Evolutionary conservation across 257 asterid genomes (phyloP), one percentile per base, ranked within the genome.

Genomic region (Knoxia roxburghii): DNA sequence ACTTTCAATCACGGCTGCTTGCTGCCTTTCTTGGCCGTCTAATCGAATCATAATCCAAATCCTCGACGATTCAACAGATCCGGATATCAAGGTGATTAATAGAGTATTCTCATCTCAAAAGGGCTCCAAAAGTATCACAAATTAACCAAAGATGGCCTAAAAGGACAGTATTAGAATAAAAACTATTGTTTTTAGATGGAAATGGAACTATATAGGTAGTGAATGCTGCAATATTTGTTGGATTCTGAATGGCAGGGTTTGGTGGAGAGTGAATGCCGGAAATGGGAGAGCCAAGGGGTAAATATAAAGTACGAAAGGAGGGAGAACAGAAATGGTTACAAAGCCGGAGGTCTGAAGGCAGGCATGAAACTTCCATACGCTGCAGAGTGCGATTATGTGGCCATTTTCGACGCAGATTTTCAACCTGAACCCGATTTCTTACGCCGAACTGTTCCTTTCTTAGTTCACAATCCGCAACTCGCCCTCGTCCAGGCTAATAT

Each of bases 21-120:
- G 98, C 73, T 90, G 91, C 32, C 88, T 90, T n/a, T 86, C 97
- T 3, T 90, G 97, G 97, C 96, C 97, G 0, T 86, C 96, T 15
- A 96, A 90, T 69, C 85, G 97, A 12, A 86, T 90, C 46, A 79
- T 90, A 39, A 71, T 90, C 6, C 96, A 90, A 81, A 93, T 91
- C 79, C 97, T 91, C 57, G 97, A 91, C 58, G 97, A 88, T 77
- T 91, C 97, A 61, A 91, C 97, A 1, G 97, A 88, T 81, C 88
- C 91, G 24, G 63, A 74, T 12, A 71, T 74, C 77, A 90, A 86
- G 88, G 97, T 88, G 73, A n/a, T n/a, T n/a, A n/a, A n/a, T n/a
- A n/a, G n/a, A n/a, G 23, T 8, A 3, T 12, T 39, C 45, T 12
- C 45, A 39, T 39, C 6, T 39, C 45, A 1, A 39, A 39, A n/a